phyloP scores from a whole-genome alignment of 2,329 filamentous ascomycete species.

The Metarhizium robertsii region DNA sequence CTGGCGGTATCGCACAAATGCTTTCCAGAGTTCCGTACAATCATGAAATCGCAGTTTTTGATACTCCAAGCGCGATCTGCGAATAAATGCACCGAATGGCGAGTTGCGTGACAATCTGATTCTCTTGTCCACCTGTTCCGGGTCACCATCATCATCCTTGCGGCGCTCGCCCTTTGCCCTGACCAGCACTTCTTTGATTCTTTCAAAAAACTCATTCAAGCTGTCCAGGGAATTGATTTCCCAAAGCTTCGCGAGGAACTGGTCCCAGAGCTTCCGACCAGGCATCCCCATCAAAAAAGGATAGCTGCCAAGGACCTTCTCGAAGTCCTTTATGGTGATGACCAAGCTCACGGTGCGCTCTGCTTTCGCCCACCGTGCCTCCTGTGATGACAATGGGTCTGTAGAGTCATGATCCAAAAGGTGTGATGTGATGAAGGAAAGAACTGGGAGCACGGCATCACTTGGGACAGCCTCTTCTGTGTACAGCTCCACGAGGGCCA shows the following conservation, averaged over 20 bases:
- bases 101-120: constrained; percentile 63
- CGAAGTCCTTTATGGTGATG: constrained; percentile 48
- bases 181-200: constrained; percentile 46
- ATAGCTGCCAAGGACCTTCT: constrained; percentile 44
- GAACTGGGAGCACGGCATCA: constrained; percentile 61
- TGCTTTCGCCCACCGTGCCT: constrained; percentile 36
- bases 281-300: constrained; percentile 50
- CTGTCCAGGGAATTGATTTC: constrained; percentile 71
- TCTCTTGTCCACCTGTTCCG: constrained; percentile 33
- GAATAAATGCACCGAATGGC: constrained; percentile 72
- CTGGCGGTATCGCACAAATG: constrained; percentile 72
- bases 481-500: constrained; percentile 77
- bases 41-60: constrained; percentile 72
- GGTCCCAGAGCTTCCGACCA: constrained; percentile 78
- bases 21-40: constrained; percentile 67
- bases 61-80: constrained; percentile 71
- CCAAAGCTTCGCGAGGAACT: constrained; percentile 77
- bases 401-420: constrained; percentile 41
- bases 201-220: constrained; percentile 66
- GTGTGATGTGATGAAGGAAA: constrained; percentile 71
- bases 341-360: constrained; percentile 42
- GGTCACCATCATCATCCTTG: constrained; percentile 34
- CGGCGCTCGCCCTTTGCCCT: constrained; percentile 54
- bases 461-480: constrained; percentile 59
- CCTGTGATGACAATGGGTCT: constrained; percentile 17